Conservation (phyloP, 2,329 filamentous ascomycete species). For the Aspergillus sp. region DNA sequence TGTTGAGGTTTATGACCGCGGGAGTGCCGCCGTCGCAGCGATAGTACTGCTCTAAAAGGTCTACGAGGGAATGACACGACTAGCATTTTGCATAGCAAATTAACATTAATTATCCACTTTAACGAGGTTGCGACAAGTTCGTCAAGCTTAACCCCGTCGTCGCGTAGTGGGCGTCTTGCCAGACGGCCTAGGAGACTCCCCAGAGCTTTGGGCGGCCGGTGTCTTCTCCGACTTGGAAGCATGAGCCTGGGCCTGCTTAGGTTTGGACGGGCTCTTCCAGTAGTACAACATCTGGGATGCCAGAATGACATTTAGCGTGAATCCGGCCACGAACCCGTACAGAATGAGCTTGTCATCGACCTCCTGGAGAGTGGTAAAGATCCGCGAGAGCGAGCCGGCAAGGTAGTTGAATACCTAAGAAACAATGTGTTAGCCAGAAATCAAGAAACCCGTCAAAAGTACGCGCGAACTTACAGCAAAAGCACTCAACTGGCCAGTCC, state of each 20-base stretch:
- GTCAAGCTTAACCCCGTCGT: conserved; percentile 41
- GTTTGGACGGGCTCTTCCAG: conserved; percentile 61
- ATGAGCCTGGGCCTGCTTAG: conserved; percentile 29
- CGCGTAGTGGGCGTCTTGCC: conserved; percentile 49
- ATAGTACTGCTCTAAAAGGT: conserved; percentile 8
- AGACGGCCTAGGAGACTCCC: conserved; percentile 34
- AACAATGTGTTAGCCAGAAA: conserved; percentile 3
- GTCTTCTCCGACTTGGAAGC: conserved; percentile 19
- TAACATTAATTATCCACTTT: neutral
- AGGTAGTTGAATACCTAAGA: conserved; percentile 95
- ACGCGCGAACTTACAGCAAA: conserved; percentile 64
- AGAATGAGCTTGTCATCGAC: conserved; percentile 94
- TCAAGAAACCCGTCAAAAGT: neutral
- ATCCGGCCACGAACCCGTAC: conserved; percentile 87
- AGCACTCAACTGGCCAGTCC: conserved; percentile 90
- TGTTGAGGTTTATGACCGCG: conserved; percentile 46
- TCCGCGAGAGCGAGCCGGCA: conserved; percentile 79
- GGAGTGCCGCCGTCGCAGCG: conserved; percentile 29
- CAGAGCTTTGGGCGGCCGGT: conserved; percentile 30
- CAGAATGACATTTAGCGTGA: conserved; percentile 78
- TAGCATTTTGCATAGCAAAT: neutral
- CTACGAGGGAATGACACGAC: neutral
- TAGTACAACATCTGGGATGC: conserved; percentile 91
- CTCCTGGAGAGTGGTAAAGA: conserved; percentile 96
- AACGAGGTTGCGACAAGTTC: neutral